Percentiles rank a stretch among this genome's conserved stretches.
These are phyloP conservation scores for Solanum megistacrolobum DNA, from an alignment of 257 asterid genomes.

Conservation along the genomic window DNA sequence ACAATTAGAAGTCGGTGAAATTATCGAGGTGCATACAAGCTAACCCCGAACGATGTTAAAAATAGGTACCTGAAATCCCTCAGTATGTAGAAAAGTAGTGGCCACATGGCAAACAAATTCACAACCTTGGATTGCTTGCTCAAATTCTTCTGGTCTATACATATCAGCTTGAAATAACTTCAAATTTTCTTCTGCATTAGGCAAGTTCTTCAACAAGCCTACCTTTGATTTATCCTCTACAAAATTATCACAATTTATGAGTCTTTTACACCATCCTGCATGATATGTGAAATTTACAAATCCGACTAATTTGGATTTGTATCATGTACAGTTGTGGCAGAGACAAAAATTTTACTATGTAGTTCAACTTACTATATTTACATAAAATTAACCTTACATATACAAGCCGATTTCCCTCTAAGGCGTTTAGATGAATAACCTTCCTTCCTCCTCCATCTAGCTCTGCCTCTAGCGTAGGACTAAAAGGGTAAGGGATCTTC, in stretches of 20 bases:
- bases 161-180: constrained; percentile 23
- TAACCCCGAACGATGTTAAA: not conserved
- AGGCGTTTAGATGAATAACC: not conserved
- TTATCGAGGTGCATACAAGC: not conserved
- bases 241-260: not conserved
- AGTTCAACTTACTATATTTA: not conserved
- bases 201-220: constrained; percentile 16
- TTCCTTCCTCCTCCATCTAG: not conserved
- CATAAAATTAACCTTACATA: not conserved
- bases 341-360: not conserved
- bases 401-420: not conserved
- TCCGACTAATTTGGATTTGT: not conserved
- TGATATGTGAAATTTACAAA: not conserved
- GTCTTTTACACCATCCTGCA: not conserved
- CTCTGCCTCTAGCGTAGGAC: not conserved
- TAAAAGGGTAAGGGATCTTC: not conserved
- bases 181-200: constrained; percentile 12
- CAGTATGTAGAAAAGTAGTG: constrained; percentile 8
- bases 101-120: constrained; percentile 20
- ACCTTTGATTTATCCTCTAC: constrained; percentile 18
- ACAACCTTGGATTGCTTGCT: constrained; percentile 17
- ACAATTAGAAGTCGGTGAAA: not conserved
- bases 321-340: not conserved
- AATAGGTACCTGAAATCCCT: constrained; percentile 5
- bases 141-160: constrained; percentile 17